A percentile compares a stretch with the other conserved stretches of the same genome.
phyloP scores from a whole-genome alignment of 352 stramenopile genomes.

The Pythium folliculosum region DNA sequence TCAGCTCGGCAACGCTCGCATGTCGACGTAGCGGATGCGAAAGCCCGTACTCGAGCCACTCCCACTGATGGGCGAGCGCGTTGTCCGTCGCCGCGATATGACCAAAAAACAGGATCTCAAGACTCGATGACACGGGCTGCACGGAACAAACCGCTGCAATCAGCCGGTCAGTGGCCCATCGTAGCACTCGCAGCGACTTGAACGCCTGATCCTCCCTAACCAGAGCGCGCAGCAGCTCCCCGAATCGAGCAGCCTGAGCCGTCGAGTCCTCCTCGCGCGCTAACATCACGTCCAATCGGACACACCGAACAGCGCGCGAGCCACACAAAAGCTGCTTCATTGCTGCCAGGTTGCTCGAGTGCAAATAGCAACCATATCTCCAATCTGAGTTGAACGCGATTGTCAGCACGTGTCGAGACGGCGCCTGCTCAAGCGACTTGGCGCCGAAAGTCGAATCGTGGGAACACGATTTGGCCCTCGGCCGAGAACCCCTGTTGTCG shows the following conservation, averaged over 20 bases:
- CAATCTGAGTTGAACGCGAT: not conserved
- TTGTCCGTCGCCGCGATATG: not conserved
- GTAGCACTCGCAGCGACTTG: not conserved
- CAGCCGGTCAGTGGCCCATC: not conserved
- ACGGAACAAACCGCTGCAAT: slow-evolving; percentile 1
- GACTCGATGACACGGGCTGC: not conserved
- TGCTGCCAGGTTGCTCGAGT: not conserved
- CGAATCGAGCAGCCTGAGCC: not conserved
- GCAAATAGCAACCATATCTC: not conserved
- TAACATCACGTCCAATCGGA: not conserved
- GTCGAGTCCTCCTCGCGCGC: not conserved
- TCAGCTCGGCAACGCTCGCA: not conserved
- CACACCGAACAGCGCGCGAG: not conserved
- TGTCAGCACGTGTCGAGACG: not conserved
- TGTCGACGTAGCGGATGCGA: slow-evolving; percentile 1
- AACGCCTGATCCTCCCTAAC: not conserved
- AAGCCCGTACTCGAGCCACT: slow-evolving; percentile 7
- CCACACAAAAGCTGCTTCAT: not conserved
- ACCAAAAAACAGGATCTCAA: not conserved
- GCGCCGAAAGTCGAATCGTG: too few species aligned
- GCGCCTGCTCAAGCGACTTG: not conserved
- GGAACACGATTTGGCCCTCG: too few species aligned
- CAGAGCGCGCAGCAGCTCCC: not conserved
- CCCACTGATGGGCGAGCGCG: not conserved
- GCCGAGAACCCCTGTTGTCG: too few species aligned